A percentile compares a stretch with the other conserved stretches of the same genome.
Evolutionary conservation across 768 basidiomycete species (phyloP).

Genomic region (Stropharia rugosoannulata): DNA sequence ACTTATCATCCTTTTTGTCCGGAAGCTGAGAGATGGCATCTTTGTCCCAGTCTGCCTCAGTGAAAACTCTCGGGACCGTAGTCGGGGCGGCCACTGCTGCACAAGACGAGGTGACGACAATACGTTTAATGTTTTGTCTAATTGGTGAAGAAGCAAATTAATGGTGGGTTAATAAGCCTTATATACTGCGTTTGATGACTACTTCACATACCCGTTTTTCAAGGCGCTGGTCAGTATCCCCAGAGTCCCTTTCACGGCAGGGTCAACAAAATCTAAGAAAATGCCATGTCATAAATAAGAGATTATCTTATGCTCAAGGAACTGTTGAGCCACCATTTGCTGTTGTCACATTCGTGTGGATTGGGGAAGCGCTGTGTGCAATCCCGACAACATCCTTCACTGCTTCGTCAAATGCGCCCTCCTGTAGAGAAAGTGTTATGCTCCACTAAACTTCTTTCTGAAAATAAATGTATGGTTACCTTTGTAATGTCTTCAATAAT

Average conservation of each 20-base stretch:
- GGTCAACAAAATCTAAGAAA: slow-evolving; percentile 56
- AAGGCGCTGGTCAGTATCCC: slow-evolving; percentile 61
- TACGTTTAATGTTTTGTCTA: slow-evolving; percentile 53
- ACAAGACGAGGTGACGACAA: slow-evolving; percentile 66
- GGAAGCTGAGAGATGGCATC: neutral
- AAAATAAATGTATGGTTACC: slow-evolving; percentile 20
- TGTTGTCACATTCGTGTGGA: slow-evolving; percentile 44
- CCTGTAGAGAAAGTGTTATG: slow-evolving; percentile 28
- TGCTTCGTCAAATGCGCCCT: slow-evolving; percentile 75
- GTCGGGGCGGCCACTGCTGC: slow-evolving; percentile 40
- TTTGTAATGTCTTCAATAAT: slow-evolving; percentile 67
- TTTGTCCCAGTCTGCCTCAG: slow-evolving; percentile 53
- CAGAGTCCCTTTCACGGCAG: slow-evolving; percentile 72
- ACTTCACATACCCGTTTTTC: slow-evolving; percentile 43
- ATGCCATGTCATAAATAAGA: neutral
- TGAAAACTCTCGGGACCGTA: slow-evolving; percentile 26
- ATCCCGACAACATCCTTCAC: slow-evolving; percentile 77
- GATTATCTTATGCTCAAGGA: neutral
- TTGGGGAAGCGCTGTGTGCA: slow-evolving; percentile 67
- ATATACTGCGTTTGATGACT: no score
- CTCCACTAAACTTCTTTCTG: neutral
- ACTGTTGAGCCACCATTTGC: slow-evolving; percentile 26
- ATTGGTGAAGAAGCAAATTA: neutral
- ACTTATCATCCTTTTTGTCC: slow-evolving; percentile 37
- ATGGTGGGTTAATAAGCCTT: neutral